Evolutionary conservation across 768 basidiomycete species (phyloP).

Genomic region (Naganishia antarctica): DNA sequence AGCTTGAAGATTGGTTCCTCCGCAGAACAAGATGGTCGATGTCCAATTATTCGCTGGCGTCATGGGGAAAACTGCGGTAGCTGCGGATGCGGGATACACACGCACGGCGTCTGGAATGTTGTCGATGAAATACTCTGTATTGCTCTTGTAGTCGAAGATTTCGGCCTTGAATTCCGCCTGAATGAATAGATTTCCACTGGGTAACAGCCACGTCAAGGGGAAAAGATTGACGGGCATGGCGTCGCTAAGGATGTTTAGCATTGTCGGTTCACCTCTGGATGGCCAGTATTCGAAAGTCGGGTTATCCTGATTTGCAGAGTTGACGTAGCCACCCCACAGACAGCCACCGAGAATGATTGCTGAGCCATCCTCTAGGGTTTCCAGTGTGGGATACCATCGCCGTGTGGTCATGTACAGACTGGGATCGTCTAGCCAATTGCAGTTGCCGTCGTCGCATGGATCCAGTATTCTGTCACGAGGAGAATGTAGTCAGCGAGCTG

Average conservation of each 20-base stretch:
- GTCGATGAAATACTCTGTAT: conserved; percentile 37
- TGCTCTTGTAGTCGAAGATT: conserved; percentile 47
- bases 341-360: conserved; percentile 53
- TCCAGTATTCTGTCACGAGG: conserved; percentile 17
- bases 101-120: conserved; percentile 44
- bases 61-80: conserved; percentile 42
- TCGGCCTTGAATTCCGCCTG: conserved; percentile 40
- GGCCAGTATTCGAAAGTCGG: conserved; percentile 50
- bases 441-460: conserved; percentile 29
- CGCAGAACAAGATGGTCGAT: conserved; percentile 45
- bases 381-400: conserved; percentile 47
- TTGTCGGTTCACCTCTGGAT: conserved; percentile 43
- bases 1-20: conserved; percentile 38
- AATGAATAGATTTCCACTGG: conserved; percentile 37
- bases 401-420: conserved; percentile 47
- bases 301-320: conserved; percentile 47
- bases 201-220: conserved; percentile 44
- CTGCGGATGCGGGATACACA: conserved; percentile 46
- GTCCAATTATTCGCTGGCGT: conserved; percentile 48
- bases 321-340: conserved; percentile 49
- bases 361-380: conserved; percentile 48
- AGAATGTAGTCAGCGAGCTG: no score
- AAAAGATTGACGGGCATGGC: conserved; percentile 48
- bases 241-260: conserved; percentile 44
- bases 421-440: conserved; percentile 44